A percentile compares a stretch with the other conserved stretches of the same genome.
Evolutionary conservation across 2,329 filamentous ascomycete genomes (phyloP).

Genomic region (Plenodomus tracheiphilus): DNA sequence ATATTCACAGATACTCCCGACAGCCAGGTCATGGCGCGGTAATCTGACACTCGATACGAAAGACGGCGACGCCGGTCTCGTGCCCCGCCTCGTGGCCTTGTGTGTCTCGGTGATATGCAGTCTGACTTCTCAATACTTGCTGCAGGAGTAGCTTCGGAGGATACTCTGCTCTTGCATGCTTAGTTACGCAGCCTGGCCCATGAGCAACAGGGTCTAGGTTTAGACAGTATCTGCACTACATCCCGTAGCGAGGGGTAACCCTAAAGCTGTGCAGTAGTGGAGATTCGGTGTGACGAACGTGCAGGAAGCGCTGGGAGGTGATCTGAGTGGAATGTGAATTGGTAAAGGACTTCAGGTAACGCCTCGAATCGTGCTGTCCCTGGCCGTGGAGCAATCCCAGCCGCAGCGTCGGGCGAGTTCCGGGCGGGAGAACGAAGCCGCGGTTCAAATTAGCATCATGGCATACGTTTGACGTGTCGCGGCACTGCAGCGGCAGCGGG

Average conservation of each 20-base stretch:
- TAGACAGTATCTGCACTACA: constrained; percentile 4
- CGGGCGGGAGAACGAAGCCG: constrained; percentile 9
- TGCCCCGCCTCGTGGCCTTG: not conserved
- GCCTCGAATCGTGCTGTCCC: constrained; percentile 11
- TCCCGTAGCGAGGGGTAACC: not conserved
- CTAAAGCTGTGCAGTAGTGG: constrained; percentile 8
- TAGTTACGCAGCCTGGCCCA: constrained; percentile 1
- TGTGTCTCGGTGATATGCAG: constrained; percentile 8
- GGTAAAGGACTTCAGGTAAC: not conserved
- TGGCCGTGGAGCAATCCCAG: constrained; percentile 13
- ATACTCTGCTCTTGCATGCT: constrained; percentile 18
- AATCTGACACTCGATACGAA: constrained; percentile 7
- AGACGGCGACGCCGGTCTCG: not conserved
- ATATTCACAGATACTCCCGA: constrained; percentile 11
- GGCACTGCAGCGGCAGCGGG: constrained; percentile 14
- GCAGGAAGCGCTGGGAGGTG: constrained; percentile 13
- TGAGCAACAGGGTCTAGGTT: not conserved
- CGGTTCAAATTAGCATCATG: constrained; percentile 20
- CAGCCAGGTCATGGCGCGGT: constrained; percentile 16
- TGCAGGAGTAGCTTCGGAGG: constrained; percentile 28
- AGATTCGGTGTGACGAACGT: constrained; percentile 15
- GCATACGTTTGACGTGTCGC: constrained; percentile 15
- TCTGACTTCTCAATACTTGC: constrained; percentile 20
- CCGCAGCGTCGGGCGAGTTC: constrained; percentile 8
- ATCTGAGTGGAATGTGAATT: not conserved